A percentile compares a stretch with the other conserved stretches of the same genome.
Evolutionary conservation across 768 basidiomycete genomes (phyloP).

Genomic region (Pulveroboletus sp.): DNA sequence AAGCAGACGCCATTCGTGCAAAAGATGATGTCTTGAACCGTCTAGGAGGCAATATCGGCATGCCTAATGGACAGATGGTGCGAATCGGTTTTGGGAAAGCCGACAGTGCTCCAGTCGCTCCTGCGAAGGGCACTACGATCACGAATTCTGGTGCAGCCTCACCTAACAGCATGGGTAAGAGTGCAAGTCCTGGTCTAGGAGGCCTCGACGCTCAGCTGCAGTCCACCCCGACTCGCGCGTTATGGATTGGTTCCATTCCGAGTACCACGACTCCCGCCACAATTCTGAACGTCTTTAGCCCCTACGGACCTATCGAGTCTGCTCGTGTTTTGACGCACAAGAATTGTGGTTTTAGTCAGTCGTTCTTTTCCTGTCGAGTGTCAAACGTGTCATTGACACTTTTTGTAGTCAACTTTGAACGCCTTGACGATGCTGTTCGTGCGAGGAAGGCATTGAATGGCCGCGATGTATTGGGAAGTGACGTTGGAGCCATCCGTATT

Average conservation of each 20-base stretch:
- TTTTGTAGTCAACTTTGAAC: conserved; percentile 85
- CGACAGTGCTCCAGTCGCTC: conserved; percentile 90
- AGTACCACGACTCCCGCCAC: conserved; percentile 92
- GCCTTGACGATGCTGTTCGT: conserved; percentile 92
- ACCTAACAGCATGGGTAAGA: conserved; percentile 50
- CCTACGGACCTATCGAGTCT: conserved; percentile 96
- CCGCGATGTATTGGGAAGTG: conserved; percentile 91
- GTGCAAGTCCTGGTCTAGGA: conserved; percentile 49
- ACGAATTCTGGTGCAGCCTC: conserved; percentile 63
- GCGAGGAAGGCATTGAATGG: conserved; percentile 95
- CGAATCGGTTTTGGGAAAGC: conserved; percentile 98
- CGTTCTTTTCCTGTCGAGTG: not conserved
- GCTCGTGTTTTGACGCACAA: conserved; percentile 95
- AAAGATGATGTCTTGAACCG: conserved; percentile 97
- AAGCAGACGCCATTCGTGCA: conserved; percentile 91
- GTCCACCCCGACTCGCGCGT: conserved; percentile 86
- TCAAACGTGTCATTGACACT: conserved; percentile 5
- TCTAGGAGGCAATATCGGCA: conserved; percentile 88
- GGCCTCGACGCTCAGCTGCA: conserved; percentile 84
- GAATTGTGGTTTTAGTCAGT: conserved; percentile 88
- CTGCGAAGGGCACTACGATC: conserved; percentile 67
- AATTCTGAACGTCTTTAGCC: conserved; percentile 92
- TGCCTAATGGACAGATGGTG: conserved; percentile 93
- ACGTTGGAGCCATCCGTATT: conserved; percentile 94
- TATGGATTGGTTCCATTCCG: conserved; percentile 98